These are phyloP conservation scores for Tetradesmus lagerheimii DNA, from an alignment of 139 green algal genomes.

Conservation along the genomic window DNA sequence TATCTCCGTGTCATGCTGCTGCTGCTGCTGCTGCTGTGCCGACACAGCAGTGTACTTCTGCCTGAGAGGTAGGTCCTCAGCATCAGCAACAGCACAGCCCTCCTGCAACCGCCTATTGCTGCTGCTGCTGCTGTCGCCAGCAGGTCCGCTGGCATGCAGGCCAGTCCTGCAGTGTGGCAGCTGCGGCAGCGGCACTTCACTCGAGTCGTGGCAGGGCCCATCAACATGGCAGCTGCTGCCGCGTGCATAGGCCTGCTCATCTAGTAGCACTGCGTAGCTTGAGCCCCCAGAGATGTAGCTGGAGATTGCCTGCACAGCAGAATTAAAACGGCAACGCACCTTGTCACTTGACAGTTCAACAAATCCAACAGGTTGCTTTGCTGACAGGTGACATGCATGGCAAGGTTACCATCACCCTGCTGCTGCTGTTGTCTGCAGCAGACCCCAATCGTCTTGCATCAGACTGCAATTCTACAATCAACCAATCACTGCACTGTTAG, in stretches of 20 bases:
- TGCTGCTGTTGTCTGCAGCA: too few species aligned
- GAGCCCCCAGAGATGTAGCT: slow-evolving; percentile 22
- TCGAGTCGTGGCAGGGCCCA: slow-evolving; percentile 23
- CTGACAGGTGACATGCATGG: too few species aligned
- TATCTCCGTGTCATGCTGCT: neutral
- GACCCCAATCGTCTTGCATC: too few species aligned
- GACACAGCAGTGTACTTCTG: neutral
- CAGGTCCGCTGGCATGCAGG: neutral
- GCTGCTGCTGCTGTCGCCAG: too few species aligned
- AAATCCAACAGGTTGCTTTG: too few species aligned
- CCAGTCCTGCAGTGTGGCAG: neutral
- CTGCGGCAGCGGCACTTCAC: neutral
- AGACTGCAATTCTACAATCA: too few species aligned
- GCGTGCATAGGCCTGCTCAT: slow-evolving; percentile 8
- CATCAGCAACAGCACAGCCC: neutral
- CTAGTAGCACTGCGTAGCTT: slow-evolving; percentile 38
- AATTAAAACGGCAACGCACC: neutral
- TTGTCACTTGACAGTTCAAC: too few species aligned
- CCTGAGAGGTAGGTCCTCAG: neutral
- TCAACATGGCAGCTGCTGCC: slow-evolving; percentile 36
- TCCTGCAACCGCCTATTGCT: neutral
- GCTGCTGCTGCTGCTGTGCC: neutral
- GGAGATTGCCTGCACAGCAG: slow-evolving; percentile 21
- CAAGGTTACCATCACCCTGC: too few species aligned
- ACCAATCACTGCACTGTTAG: too few species aligned